A percentile compares a stretch with the other conserved stretches of the same genome.
phyloP scores from a whole-genome alignment of 306 rosid genomes.

The Abrus precatorius region DNA sequence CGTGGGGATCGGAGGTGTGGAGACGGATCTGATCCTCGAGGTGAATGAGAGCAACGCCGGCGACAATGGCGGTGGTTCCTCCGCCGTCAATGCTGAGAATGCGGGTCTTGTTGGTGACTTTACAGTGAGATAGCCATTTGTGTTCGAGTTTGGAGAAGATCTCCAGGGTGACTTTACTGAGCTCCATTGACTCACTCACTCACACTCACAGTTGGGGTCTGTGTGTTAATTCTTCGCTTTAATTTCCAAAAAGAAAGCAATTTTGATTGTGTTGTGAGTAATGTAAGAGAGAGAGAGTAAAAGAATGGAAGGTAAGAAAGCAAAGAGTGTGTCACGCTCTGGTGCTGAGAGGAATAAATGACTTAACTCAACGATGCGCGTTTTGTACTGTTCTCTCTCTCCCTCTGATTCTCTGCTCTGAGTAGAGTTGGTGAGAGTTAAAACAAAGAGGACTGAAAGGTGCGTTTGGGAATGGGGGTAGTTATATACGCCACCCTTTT shows the following conservation, averaged over 20 bases:
- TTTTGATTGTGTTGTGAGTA: neutral
- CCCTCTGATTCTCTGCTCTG: constrained; percentile 20
- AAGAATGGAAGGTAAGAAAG: constrained; percentile 37
- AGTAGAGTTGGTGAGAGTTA: constrained; percentile 55
- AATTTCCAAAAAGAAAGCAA: neutral
- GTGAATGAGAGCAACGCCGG: constrained; percentile 75
- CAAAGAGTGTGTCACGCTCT: constrained; percentile 60
- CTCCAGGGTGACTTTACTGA: constrained; percentile 79
- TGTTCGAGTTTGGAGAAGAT: constrained; percentile 95
- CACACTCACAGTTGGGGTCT: neutral
- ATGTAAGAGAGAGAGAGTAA: constrained; percentile 23
- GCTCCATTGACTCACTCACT: constrained; percentile 63
- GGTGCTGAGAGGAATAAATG: constrained; percentile 58
- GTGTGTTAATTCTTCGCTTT: neutral
- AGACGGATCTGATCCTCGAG: constrained; percentile 98
- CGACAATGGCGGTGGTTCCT: constrained; percentile 77
- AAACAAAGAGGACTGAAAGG: constrained; percentile 48
- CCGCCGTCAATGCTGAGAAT: constrained; percentile 98
- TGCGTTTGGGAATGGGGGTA: constrained; percentile 52
- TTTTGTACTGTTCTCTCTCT: neutral
- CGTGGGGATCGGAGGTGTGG: constrained; percentile 75
- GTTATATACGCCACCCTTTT: constrained; percentile 53
- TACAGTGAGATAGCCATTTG: constrained; percentile 92
- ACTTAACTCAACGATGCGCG: constrained; percentile 22
- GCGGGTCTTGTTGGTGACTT: constrained; percentile 71